Evolutionary conservation across 176 grass and related monocot genomes (phyloP), one percentile per base, ranked within the genome.

Genomic region (Rhipidocladum racemiflorum): DNA sequence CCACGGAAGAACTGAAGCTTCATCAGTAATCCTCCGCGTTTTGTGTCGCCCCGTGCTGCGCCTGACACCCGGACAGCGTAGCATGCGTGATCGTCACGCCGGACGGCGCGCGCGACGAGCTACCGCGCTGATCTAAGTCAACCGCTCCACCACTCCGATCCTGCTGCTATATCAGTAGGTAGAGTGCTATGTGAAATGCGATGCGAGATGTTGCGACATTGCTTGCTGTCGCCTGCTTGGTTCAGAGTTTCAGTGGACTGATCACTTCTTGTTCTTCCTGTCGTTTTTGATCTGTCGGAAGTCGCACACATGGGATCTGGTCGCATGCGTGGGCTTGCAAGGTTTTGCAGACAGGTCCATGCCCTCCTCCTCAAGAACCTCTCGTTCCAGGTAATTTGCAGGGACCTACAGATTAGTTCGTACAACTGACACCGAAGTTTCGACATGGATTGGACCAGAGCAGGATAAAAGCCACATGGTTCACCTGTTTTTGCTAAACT

Each of bases 361-460:
- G 89, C 85, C 5, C 85, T 87, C 76, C 77, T 91, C 70, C 53
- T 80, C 63, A 91, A 91, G 81, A 87, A 84, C 76, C 53, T 91
- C 44, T 73, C 85, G 0, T 91, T 87, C 61, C 89, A 87, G 88
- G 88, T 86, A 63, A 16, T 51, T 51, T 51, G 17, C 49, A 51
- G 49, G 17, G 17, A 51, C 5, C 49, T 20, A 6, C 49, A 51
- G 2, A 51, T 51, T 7, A 18, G 2, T 51, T 51, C 49, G 20
- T 51, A 51, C 1, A 51, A 20, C 49, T 51, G 49, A 51, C 49
- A 20, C 17, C 17, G 17, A 51, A 51, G 14, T 15, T 5, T 15
- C 13, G 14, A 46, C 45, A 46, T 46, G 45, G 45, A 15, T 46
- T 46, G 45, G 45, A 16, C 45, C 4, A 46, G 13, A 51, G 49